These are phyloP conservation scores for Neobulgaria alba DNA, from an alignment of 2,329 filamentous ascomycete species.

Conservation along the genomic window DNA sequence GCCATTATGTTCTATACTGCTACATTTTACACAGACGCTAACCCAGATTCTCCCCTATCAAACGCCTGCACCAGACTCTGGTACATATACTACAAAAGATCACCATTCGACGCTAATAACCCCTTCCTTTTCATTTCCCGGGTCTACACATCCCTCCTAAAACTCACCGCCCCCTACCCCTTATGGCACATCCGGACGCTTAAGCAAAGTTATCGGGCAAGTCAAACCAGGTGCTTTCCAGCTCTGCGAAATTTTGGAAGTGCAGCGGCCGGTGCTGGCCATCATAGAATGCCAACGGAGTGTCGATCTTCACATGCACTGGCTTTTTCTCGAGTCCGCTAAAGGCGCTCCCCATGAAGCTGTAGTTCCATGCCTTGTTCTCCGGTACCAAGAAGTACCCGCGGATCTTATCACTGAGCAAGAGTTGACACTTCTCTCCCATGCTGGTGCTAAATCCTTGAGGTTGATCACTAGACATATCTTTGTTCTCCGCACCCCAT, in stretches of 20 bases:
- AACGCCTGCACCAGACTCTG: background rate
- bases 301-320: conserved; percentile 88
- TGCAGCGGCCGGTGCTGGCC: conserved; percentile 87
- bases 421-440: conserved; percentile 89
- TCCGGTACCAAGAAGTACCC: conserved; percentile 96
- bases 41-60: background rate
- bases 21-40: background rate
- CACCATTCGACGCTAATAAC: no score
- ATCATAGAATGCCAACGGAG: conserved; percentile 82
- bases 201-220: conserved; percentile 86
- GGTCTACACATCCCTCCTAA: no score
- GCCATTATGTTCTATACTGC: background rate
- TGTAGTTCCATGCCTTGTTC: conserved; percentile 90
- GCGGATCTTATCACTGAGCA: conserved; percentile 86
- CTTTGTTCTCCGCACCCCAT: conserved; percentile 95
- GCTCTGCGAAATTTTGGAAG: conserved; percentile 94
- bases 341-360: conserved; percentile 91
- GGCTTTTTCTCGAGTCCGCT: conserved; percentile 82
- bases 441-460: conserved; percentile 87
- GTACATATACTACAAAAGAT: background rate
- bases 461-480: conserved; percentile 84
- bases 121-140: no score
- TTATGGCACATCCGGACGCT: conserved; percentile 24
- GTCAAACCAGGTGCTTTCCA: conserved; percentile 96
- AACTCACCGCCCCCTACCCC: no score